Percentiles rank a stretch among this genome's conserved stretches.
Evolutionary conservation across 768 basidiomycete genomes (phyloP).

Genomic region (button mushroom (Agaricus bisporus)): DNA sequence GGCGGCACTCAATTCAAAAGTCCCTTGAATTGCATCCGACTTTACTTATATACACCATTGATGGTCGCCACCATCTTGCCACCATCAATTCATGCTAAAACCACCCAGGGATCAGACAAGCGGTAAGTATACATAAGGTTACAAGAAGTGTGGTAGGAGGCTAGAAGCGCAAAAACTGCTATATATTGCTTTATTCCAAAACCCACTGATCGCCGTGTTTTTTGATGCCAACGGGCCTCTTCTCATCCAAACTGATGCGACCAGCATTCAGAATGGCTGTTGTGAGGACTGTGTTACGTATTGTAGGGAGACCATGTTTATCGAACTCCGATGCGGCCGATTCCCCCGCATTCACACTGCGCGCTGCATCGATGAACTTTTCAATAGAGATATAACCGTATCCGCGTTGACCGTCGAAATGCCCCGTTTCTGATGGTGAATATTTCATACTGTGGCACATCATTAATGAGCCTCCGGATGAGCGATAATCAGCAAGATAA

Average conservation of each 20-base stretch:
- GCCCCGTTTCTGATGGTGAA: conserved; percentile 83
- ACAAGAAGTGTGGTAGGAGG: neutral
- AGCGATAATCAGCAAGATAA: neutral
- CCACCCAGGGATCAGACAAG: too few relatives aligned
- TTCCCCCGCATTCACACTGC: conserved; percentile 67
- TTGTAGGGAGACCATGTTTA: conserved; percentile 76
- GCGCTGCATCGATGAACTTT: conserved; percentile 83
- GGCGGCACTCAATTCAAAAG: too few relatives aligned
- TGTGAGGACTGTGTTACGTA: conserved; percentile 80
- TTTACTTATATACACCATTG: neutral
- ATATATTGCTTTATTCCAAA: conserved; percentile 43
- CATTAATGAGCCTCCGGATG: neutral
- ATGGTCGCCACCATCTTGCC: neutral
- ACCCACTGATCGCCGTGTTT: conserved; percentile 60
- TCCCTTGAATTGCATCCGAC: neutral
- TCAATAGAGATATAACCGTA: conserved; percentile 92
- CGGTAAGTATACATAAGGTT: conserved; percentile 9
- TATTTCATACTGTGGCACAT: conserved; percentile 74
- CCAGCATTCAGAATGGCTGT: conserved; percentile 90
- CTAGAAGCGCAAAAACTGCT: neutral
- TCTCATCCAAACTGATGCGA: conserved; percentile 85
- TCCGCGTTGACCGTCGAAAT: conserved; percentile 91
- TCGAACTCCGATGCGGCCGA: conserved; percentile 72
- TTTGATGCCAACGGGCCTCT: conserved; percentile 74
- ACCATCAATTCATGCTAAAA: too few relatives aligned